Evolutionary conservation across 2,329 filamentous ascomycete genomes (phyloP), one percentile per base, ranked within the genome.

Genomic region (Ophiostoma ulmi): DNA sequence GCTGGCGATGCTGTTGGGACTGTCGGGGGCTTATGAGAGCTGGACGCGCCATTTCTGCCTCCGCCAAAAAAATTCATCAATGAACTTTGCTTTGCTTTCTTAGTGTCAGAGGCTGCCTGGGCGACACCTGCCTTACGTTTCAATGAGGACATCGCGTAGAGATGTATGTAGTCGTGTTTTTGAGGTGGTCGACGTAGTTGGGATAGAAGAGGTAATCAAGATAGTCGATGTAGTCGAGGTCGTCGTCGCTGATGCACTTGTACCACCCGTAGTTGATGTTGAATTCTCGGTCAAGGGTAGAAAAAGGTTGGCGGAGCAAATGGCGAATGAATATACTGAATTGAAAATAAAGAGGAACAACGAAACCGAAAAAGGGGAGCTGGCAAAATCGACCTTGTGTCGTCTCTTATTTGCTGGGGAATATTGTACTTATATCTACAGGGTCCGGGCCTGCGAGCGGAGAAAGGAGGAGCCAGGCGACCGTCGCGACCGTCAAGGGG

Each of bases 41-140:
- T 39, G 13, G 35, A 39, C 64, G 65, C 65, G 65, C 38, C 38
- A 14, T 36, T 64, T 63, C 26, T 26, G 26, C 26, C 58, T 87
- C 83, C 17, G 88, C 48, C 87, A 77, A 99, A 98, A 84, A 98
- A 98, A 20, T 93, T 91, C 38, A 90, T 94, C 77, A 99, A 97
- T 81, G 86, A 93, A 73, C 85, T 88, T 85, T 93, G 73, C 77
- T 95, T 93, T 72, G 88, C 78, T 78, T 93, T 94, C 79, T 94
- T 94, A 65, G 83, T 77, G 63, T 90, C 87, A 38, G 79, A 79
- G 13, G 80, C 77, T 1, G 72, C 68, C 44, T 72, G 64, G 31
- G 83, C 77, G 70, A 83, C 81, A 71, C 80, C 82, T 63, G 86
- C 86, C 81, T 91, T 91, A 75, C 91, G 88, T 81, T 65, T 65